A percentile compares a stretch with the other conserved stretches of the same genome.
These are phyloP conservation scores for Dryas integrifolia DNA, from an alignment of 331 rosid genomes.

Conservation along the genomic window DNA sequence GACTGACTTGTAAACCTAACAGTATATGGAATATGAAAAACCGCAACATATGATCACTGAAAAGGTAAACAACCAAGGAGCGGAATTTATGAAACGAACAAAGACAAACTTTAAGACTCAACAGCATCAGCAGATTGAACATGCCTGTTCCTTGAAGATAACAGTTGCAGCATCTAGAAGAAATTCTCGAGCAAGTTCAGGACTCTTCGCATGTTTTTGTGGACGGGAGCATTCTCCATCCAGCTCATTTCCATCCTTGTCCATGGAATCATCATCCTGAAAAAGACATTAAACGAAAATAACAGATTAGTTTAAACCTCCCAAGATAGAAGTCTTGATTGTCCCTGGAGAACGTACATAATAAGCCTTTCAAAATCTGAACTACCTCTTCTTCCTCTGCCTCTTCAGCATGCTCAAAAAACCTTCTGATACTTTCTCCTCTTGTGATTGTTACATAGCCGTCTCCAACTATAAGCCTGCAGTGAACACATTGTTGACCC, in stretches of 20 bases:
- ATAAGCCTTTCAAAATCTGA: constrained; percentile 25
- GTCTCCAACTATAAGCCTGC: constrained; percentile 88
- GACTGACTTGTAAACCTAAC: not conserved
- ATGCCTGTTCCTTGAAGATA: constrained; percentile 94
- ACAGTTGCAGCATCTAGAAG: constrained; percentile 95
- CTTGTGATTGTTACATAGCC: constrained; percentile 86
- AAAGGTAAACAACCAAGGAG: not conserved
- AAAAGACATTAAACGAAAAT: constrained; percentile 28
- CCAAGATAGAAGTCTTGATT: constrained; percentile 12
- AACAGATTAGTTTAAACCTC: constrained; percentile 24
- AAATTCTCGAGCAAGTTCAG: constrained; percentile 98
- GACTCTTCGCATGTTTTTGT: constrained; percentile 99
- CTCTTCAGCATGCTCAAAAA: constrained; percentile 99
- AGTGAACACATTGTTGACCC: constrained; percentile 94
- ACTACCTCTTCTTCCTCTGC: constrained; percentile 99
- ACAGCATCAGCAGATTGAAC: constrained; percentile 29
- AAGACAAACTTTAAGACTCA: constrained; percentile 7
- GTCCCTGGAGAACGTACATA: constrained; percentile 25
- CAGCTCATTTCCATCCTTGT: constrained; percentile 86
- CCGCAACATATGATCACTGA: not conserved
- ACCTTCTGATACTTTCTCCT: constrained; percentile 84
- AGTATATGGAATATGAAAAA: not conserved
- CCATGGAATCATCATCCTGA: constrained; percentile 93
- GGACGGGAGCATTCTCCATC: constrained; percentile 99
- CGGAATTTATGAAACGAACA: not conserved